Evolutionary conservation across 164 flowering plant species (phyloP), one percentile per base, ranked within the genome.

Genomic region (Annona squamosa): DNA sequence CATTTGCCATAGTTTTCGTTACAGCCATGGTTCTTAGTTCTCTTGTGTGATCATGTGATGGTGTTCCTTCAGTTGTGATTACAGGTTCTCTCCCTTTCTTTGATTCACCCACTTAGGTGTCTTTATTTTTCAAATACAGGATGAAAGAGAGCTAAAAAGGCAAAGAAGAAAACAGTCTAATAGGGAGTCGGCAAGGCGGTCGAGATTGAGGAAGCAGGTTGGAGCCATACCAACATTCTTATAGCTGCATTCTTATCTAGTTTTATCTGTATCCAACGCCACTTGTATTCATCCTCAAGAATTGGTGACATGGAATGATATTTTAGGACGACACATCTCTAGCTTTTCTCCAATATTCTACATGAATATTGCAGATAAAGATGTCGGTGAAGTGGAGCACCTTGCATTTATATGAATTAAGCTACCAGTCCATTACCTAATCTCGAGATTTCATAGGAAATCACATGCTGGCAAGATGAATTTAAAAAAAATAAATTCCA

Each of bases 171-270:
- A 80, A 63, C 83, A 80, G 71, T 80, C 83, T 47, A 80, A 80
- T 70, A 77, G 83, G 75, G 83, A 80, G 63, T 80, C 83, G 48
- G 83, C 83, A 62, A 76, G 83, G 0, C 80, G 83, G 4, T 80
- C 83, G 63, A 77, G 83, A 67, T 72, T 80, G 62, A 77, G 80
- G 76, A 80, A 80, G 80, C 83, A 80, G 83, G 83, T 77, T 44
- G 64, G 71, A 62, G 56, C n/a, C 52, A 42, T 71, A 1, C 48
- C 48, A 63, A 17, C 17, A 63, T 63, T 59, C 17, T 66, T 7
- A 16, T 12, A 52, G 59, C 59, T 52, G 9, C 9, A 9, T 9
- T 52, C 59, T 16, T 52, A 52, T 9, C 10, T 9, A 16, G 13
- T 52, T 52, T 52, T 52, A 12, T 52, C 13, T 52, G 13, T 16